Percentiles rank a stretch among this genome's conserved stretches.
Conservation (phyloP, 768 basidiomycete species). For the Pulveroboletus sp. region DNA sequence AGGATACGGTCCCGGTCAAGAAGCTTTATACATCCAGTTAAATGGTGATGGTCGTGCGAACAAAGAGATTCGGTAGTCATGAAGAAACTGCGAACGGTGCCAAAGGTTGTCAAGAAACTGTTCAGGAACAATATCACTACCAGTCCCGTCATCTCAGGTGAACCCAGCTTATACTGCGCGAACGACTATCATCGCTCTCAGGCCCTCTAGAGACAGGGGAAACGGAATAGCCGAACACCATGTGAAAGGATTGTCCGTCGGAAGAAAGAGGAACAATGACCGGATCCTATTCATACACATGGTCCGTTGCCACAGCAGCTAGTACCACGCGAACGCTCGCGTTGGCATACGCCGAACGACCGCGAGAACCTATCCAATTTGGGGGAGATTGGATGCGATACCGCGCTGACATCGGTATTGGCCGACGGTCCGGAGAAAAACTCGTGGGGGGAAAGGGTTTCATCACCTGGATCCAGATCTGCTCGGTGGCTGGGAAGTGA, state of each 20-base stretch:
- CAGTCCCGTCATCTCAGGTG: not conserved
- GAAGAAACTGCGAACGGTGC: no score
- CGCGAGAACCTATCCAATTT: constrained; percentile 61
- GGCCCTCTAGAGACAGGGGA: no score
- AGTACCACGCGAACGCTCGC: constrained; percentile 51
- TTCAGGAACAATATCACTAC: no score
- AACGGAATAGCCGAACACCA: not conserved
- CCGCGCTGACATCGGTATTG: constrained; percentile 38
- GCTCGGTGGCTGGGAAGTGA: constrained; percentile 44
- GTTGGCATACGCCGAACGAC: constrained; percentile 54
- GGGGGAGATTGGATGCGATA: constrained; percentile 52
- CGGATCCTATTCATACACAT: not conserved
- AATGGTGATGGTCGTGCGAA: not conserved
- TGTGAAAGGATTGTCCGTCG: not conserved
- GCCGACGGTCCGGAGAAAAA: constrained; percentile 34
- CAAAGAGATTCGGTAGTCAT: not conserved
- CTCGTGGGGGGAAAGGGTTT: constrained; percentile 41
- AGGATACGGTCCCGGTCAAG: not conserved
- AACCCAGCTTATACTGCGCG: no score
- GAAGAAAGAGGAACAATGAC: not conserved
- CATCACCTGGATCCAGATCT: constrained; percentile 48
- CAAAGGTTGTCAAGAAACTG: not conserved
- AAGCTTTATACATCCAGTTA: not conserved
- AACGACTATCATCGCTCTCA: no score
- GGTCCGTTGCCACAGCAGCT: constrained; percentile 41